Evolutionary conservation across 108 stramenopile genomes (phyloP).

Genomic region (Skeletonema grethae): DNA sequence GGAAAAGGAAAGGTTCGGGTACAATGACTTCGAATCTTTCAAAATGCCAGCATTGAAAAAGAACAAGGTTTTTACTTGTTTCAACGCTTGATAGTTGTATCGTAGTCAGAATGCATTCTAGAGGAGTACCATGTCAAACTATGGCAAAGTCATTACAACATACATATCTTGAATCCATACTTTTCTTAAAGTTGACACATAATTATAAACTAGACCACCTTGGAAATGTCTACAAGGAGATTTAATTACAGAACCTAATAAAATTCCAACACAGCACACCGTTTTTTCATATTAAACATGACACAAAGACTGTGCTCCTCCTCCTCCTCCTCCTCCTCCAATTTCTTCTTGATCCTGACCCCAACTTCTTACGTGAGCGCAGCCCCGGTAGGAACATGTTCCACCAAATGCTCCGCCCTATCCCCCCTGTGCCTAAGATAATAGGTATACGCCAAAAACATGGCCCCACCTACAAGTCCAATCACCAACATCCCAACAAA

Average conservation of each 20-base stretch:
- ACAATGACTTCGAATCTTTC: too few species aligned
- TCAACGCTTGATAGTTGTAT: too few species aligned
- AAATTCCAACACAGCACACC: neutral
- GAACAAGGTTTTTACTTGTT: too few species aligned
- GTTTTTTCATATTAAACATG: neutral
- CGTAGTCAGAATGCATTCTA: too few species aligned
- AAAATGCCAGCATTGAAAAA: too few species aligned
- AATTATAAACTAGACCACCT: neutral
- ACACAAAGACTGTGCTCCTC: neutral
- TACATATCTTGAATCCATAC: too few species aligned
- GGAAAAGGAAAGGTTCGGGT: too few species aligned
- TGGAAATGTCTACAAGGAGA: too few species aligned
- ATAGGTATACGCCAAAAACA: constrained; percentile 55
- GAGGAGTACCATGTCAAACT: too few species aligned
- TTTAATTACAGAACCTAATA: neutral
- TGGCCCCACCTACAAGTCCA: constrained; percentile 22
- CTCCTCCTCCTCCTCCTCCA: neutral
- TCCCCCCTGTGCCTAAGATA: constrained; percentile 56
- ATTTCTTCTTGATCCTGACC: neutral
- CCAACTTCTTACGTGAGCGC: neutral
- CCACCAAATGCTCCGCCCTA: constrained; percentile 16
- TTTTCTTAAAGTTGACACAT: neutral
- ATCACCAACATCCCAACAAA: constrained; percentile 27
- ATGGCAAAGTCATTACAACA: too few species aligned
- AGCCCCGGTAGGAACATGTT: neutral